Evolutionary conservation across 768 basidiomycete species (phyloP), one percentile per base, ranked within the genome.

Genomic region (Mycena kentingensis): DNA sequence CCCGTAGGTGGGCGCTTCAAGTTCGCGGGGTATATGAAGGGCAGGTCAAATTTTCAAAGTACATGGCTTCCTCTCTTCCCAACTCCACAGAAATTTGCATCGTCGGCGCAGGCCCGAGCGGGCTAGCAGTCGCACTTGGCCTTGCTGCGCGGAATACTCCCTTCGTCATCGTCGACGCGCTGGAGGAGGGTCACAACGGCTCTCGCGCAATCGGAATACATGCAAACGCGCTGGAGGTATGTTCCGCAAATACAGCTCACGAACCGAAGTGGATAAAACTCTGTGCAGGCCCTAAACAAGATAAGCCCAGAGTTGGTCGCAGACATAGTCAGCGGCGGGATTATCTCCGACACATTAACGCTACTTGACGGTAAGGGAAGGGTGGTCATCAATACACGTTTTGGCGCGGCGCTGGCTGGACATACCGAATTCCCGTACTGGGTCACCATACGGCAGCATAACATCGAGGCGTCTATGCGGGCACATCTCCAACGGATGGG

Each of bases 61-160:
- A n/a, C n/a, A n/a, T n/a, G n/a, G n/a, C n/a, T n/a, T n/a, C n/a
- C n/a, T n/a, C n/a, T n/a, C n/a, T n/a, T n/a, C n/a, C 22, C 4
- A 69, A 71, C 10, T 65, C 67, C 26, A 60, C 76, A n/a, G n/a
- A n/a, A n/a, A n/a, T n/a, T 16, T 67, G 75, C 42, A 64, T 78
- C 24, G 71, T 78, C 19, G 76, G 76, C 26, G 74, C 71, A 24
- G 77, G 76, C 16, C 77, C 77, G 16, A 47, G 68, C 0, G 77
- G 77, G 12, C 70, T 77, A 31, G 64, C 72, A 0, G 56, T 65
- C 26, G 76, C 76, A 26, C 58, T 76, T 12, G 67, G 73, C 4
- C 69, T 77, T n/a, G 55, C 60, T 19, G 59, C 68, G 18, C 66
- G 73, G 7, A 65, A 72, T 26, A 56, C 77, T 16, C 37, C 49